Percentiles rank a stretch among this genome's conserved stretches.
phyloP scores from a whole-genome alignment of 2,329 filamentous ascomycete genomes.

The Fusarium praegraminearum region DNA sequence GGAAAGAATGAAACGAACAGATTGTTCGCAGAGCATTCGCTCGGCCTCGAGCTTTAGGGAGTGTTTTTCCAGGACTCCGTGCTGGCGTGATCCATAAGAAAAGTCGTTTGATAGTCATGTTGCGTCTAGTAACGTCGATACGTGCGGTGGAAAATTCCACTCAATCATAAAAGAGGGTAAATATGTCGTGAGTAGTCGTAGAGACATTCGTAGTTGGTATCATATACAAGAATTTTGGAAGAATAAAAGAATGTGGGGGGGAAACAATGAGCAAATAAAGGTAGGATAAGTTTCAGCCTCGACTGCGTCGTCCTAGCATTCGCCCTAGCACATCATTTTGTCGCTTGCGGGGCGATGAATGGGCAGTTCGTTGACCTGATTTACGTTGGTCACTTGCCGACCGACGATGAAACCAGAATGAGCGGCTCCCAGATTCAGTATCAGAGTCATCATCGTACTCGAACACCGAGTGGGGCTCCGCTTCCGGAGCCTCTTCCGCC shows the following conservation, averaged over 20 bases:
- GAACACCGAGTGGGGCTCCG: slow-evolving; percentile 59
- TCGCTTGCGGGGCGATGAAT: slow-evolving; percentile 48
- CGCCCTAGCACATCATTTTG: slow-evolving; percentile 54
- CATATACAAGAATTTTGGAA: slow-evolving; percentile 25
- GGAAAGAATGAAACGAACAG: slow-evolving; percentile 25
- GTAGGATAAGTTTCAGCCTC: slow-evolving; percentile 26
- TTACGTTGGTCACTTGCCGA: slow-evolving; percentile 50
- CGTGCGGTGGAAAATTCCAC: slow-evolving; percentile 17
- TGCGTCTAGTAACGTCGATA: slow-evolving; percentile 32
- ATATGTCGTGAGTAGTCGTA: slow-evolving; percentile 28
- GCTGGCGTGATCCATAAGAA: slow-evolving; percentile 17
- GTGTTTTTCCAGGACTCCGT: slow-evolving; percentile 35
- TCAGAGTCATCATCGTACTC: slow-evolving; percentile 63
- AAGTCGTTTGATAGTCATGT: slow-evolving; percentile 26
- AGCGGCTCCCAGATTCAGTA: slow-evolving; percentile 52
- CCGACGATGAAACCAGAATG: slow-evolving; percentile 60
- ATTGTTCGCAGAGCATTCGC: slow-evolving; percentile 17
- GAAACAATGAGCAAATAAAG: background rate
- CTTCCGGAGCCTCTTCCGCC: slow-evolving; percentile 18
- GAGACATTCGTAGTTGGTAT: slow-evolving; percentile 44
- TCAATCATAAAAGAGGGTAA: slow-evolving; percentile 17
- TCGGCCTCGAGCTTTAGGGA: slow-evolving; percentile 2
- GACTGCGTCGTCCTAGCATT: slow-evolving; percentile 53
- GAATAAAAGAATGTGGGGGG: background rate
- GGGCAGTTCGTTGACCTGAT: slow-evolving; percentile 41